Evolutionary conservation across 2,329 filamentous ascomycete species (phyloP).

Genomic region (Xylaria polymorpha): DNA sequence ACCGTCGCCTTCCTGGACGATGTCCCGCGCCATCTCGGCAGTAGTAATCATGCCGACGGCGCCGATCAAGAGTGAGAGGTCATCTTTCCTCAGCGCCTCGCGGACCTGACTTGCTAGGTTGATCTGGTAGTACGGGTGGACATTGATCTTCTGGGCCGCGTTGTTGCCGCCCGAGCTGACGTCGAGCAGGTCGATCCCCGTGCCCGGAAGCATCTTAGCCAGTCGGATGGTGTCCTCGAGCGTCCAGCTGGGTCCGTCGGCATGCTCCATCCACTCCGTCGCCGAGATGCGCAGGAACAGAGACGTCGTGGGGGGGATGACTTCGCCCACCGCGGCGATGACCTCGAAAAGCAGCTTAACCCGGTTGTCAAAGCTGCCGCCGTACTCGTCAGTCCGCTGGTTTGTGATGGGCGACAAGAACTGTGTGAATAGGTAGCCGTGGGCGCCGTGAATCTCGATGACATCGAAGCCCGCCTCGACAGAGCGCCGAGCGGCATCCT

Average conservation of each 20-base stretch:
- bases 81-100: constrained; percentile 65
- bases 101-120: constrained; percentile 79
- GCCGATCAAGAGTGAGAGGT: constrained; percentile 70
- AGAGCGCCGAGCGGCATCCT: constrained; percentile 52
- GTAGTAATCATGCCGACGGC: constrained; percentile 80
- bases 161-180: constrained; percentile 82
- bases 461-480: constrained; percentile 68
- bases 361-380: constrained; percentile 78
- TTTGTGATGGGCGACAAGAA: constrained; percentile 79
- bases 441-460: constrained; percentile 80
- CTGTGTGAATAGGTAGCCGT: constrained; percentile 78
- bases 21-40: constrained; percentile 72
- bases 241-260: constrained; percentile 70
- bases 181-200: constrained; percentile 85
- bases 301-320: constrained; percentile 72
- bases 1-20: constrained; percentile 63
- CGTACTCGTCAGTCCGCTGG: constrained; percentile 74
- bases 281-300: constrained; percentile 74
- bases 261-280: constrained; percentile 74
- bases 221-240: constrained; percentile 74
- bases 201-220: constrained; percentile 74
- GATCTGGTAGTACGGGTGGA: constrained; percentile 77
- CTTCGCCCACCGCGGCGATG: constrained; percentile 69
- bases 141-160: constrained; percentile 67
- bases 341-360: constrained; percentile 75